Conservation (phyloP, 176 grass and related monocot species). For the sorghum (Sorghum bicolor) region DNA sequence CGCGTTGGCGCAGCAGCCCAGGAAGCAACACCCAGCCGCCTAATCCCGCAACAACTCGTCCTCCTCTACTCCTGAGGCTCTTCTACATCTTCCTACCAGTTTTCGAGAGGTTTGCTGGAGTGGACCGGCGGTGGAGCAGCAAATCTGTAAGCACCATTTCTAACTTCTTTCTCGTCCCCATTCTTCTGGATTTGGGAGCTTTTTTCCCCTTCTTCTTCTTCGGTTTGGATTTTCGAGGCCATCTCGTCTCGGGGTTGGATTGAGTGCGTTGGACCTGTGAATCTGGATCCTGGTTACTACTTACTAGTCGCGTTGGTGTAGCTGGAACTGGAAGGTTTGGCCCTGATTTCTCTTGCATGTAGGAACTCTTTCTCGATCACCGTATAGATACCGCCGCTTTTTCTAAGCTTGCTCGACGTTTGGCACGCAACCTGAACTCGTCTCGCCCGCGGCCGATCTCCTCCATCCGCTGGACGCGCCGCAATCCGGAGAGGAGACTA, state of each 20-base stretch:
- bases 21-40: background rate
- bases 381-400: no score
- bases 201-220: no score
- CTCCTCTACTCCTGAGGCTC: background rate
- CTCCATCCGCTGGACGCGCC: no score
- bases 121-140: background rate
- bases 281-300: background rate
- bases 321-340: background rate
- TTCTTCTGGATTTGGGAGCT: background rate
- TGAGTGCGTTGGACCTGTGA: background rate
- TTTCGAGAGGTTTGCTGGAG: background rate
- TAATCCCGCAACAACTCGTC: slow-evolving; percentile 5
- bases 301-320: background rate
- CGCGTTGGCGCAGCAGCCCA: background rate
- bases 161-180: background rate
- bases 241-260: background rate
- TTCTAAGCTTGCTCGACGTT: no score
- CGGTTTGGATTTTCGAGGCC: background rate
- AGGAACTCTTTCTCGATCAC: background rate
- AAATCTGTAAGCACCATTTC: slow-evolving; percentile 8
- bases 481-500: no score
- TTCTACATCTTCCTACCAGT: background rate
- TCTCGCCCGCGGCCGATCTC: no score
- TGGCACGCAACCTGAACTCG: no score
- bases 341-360: background rate